Conservation (phyloP, 345 rosid species). For the Cardiospermum halicacabum region DNA sequence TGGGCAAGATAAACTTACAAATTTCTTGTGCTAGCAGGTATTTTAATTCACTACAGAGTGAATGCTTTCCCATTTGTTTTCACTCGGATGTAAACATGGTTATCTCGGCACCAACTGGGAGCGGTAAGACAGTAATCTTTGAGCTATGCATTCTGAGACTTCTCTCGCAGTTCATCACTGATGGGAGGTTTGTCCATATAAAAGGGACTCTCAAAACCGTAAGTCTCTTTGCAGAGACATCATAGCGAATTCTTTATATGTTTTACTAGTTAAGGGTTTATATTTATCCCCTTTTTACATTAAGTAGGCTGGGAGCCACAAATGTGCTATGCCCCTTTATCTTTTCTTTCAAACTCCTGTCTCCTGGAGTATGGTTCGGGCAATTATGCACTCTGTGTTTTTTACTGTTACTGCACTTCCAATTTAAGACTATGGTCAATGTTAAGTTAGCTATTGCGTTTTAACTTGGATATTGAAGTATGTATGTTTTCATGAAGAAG, state of each 20-base stretch:
- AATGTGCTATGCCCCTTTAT: background rate
- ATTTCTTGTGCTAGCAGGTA: slow-evolving; percentile 44
- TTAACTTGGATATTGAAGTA: slow-evolving; percentile 1
- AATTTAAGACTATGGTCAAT: background rate
- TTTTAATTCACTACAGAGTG: slow-evolving; percentile 93
- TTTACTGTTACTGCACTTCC: background rate
- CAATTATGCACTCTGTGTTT: background rate
- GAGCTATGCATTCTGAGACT: slow-evolving; percentile 91
- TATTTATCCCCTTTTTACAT: background rate
- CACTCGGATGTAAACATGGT: slow-evolving; percentile 87
- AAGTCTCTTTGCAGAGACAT: slow-evolving; percentile 17
- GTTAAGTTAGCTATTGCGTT: background rate
- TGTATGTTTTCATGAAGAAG: slow-evolving; percentile 7
- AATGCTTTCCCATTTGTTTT: slow-evolving; percentile 84
- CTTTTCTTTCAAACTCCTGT: background rate
- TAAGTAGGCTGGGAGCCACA: background rate
- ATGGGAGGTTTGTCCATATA: slow-evolving; percentile 55
- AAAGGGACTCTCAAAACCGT: slow-evolving; percentile 93
- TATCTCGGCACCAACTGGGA: slow-evolving; percentile 96
- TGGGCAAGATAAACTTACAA: background rate
- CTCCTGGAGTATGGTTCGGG: background rate
- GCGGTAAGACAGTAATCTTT: slow-evolving; percentile 93
- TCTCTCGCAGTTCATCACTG: slow-evolving; percentile 66
- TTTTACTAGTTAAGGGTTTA: background rate
- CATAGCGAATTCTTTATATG: background rate